Evolutionary conservation across 2,329 filamentous ascomycete species (phyloP).

Genomic region (Annulohypoxylon truncatum): DNA sequence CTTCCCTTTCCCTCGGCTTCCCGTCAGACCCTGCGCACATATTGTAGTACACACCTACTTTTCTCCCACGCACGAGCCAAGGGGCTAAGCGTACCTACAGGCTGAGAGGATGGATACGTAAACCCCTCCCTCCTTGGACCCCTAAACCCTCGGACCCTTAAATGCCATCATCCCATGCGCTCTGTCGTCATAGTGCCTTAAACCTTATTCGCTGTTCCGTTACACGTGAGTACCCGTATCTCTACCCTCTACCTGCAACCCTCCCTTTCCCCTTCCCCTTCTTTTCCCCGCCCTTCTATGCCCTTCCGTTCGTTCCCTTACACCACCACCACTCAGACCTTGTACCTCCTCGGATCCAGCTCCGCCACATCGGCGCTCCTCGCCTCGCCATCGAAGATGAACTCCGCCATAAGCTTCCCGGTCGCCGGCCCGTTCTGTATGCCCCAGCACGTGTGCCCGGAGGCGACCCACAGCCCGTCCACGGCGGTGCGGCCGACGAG

Average conservation of each 20-base stretch:
- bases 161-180: conserved; percentile 25
- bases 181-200: conserved; percentile 29
- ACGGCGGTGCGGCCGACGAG: conserved; percentile 81
- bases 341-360: conserved; percentile 75
- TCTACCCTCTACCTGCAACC: neutral
- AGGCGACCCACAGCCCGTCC: conserved; percentile 81
- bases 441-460: conserved; percentile 97
- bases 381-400: conserved; percentile 77
- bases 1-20: conserved; percentile 1
- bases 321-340: conserved; percentile 58
- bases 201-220: neutral
- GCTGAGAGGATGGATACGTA: neutral
- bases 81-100: neutral
- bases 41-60: conserved; percentile 9
- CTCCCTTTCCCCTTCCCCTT: neutral
- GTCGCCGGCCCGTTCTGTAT: conserved; percentile 96
- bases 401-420: conserved; percentile 82
- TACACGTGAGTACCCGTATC: neutral
- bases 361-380: conserved; percentile 74
- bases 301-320: no score
- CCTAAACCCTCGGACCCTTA: neutral
- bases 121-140: conserved; percentile 1
- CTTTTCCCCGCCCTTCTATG: neutral
- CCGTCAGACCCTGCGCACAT: conserved; percentile 18
- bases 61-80: conserved; percentile 29